Evolutionary conservation across 2,329 filamentous ascomycete species (phyloP).

Genomic region (Alternaria tenuissima): DNA sequence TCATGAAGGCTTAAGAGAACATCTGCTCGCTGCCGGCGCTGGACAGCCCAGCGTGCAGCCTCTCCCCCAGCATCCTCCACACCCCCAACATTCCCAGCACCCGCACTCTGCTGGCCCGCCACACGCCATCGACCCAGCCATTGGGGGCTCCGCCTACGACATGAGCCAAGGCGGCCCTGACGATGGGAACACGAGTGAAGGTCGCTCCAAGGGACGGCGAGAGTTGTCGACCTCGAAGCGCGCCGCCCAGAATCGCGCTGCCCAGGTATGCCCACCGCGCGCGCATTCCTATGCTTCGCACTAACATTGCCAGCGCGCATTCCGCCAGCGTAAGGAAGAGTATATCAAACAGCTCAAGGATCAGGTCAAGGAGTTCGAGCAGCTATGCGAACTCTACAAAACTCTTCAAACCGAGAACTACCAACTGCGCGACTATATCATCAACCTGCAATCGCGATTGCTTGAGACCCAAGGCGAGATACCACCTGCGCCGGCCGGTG

Average conservation of each 20-base stretch:
- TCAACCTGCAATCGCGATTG: slow-evolving; percentile 85
- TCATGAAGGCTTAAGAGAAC: slow-evolving; percentile 67
- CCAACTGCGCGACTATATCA: slow-evolving; percentile 88
- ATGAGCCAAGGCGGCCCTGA: slow-evolving; percentile 59
- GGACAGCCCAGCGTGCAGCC: slow-evolving; percentile 49
- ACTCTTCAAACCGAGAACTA: slow-evolving; percentile 88
- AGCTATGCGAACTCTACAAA: slow-evolving; percentile 80
- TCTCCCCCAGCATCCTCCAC: slow-evolving; percentile 42
- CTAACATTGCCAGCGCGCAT: slow-evolving; percentile 74
- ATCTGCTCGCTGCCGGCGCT: slow-evolving; percentile 65
- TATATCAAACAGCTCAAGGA: slow-evolving; percentile 98
- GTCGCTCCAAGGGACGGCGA: slow-evolving; percentile 73
- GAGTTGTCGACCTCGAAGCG: slow-evolving; percentile 96
- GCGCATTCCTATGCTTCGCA: slow-evolving; percentile 17
- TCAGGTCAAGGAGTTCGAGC: slow-evolving; percentile 82
- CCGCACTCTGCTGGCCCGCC: slow-evolving; percentile 55
- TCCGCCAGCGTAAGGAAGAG: slow-evolving; percentile 95
- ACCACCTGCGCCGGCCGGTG: slow-evolving; percentile 81
- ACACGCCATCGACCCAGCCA: slow-evolving; percentile 67
- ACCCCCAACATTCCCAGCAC: slow-evolving; percentile 31
- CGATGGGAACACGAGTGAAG: slow-evolving; percentile 55
- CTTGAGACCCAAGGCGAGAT: slow-evolving; percentile 84
- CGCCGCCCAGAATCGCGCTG: slow-evolving; percentile 94
- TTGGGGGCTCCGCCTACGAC: slow-evolving; percentile 59
- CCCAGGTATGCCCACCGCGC: slow-evolving; percentile 71